Conservation (phyloP, 2,329 filamentous ascomycete genomes). For the Colletotrichum sansevieriae region DNA sequence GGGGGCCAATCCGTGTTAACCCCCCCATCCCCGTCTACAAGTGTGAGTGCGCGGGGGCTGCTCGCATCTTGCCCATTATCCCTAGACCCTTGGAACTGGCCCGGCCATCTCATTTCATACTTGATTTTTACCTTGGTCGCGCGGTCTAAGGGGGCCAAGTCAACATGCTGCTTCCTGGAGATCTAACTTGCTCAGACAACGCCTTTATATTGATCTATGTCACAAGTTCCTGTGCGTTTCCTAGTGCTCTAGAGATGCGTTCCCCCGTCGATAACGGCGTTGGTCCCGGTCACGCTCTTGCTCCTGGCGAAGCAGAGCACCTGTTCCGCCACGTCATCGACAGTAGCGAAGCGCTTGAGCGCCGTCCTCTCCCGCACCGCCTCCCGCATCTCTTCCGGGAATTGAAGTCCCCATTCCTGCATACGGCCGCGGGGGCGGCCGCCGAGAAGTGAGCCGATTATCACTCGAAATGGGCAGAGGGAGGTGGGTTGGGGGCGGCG, state of each 20-base stretch:
- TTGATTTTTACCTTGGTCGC: slow-evolving; percentile 13
- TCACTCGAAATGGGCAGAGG: slow-evolving; percentile 5
- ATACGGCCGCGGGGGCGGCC: background rate
- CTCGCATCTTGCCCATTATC: slow-evolving; percentile 26
- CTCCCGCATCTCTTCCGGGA: slow-evolving; percentile 68
- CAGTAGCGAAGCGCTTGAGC: slow-evolving; percentile 70
- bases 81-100: slow-evolving; percentile 11
- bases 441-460: slow-evolving; percentile 32
- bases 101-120: slow-evolving; percentile 4
- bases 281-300: slow-evolving; percentile 64
- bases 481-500: background rate
- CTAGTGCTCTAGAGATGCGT: slow-evolving; percentile 27
- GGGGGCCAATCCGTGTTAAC: background rate
- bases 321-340: slow-evolving; percentile 65
- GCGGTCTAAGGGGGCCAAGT: slow-evolving; percentile 5
- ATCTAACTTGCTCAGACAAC: background rate
- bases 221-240: background rate
- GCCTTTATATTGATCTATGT: too few relatives aligned
- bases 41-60: background rate
- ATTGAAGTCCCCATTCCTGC: slow-evolving; percentile 51
- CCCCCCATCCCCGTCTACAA: slow-evolving; percentile 1
- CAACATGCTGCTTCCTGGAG: background rate
- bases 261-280: slow-evolving; percentile 61
- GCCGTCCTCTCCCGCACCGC: slow-evolving; percentile 66
- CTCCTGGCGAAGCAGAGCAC: slow-evolving; percentile 63